Evolutionary conservation across 768 basidiomycete species (phyloP).

Genomic region (Boletus rufocinnamomeus): DNA sequence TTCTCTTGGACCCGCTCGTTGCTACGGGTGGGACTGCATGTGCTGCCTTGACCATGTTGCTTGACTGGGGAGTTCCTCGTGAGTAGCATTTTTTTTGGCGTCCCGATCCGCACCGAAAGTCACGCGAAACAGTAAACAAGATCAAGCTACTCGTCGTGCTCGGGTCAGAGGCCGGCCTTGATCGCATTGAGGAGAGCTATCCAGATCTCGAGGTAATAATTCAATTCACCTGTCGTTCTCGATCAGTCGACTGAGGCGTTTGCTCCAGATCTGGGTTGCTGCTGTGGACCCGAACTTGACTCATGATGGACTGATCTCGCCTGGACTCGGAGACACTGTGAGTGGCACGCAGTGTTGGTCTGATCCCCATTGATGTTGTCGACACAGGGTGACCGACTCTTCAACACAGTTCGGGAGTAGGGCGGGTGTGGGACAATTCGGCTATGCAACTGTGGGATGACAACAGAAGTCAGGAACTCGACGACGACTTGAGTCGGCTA

Average conservation of each 20-base stretch:
- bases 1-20: slow-evolving; percentile 87
- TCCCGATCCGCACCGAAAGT: not conserved
- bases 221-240: not conserved
- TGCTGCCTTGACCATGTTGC: slow-evolving; percentile 84
- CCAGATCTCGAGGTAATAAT: slow-evolving; percentile 76
- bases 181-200: slow-evolving; percentile 60
- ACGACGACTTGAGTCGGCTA: not conserved
- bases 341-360: slow-evolving; percentile 30
- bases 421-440: too few species aligned
- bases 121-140: slow-evolving; percentile 48
- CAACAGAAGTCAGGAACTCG: not conserved
- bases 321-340: slow-evolving; percentile 90
- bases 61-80: slow-evolving; percentile 82
- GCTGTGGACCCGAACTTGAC: slow-evolving; percentile 78
- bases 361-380: slow-evolving; percentile 1
- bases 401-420: slow-evolving; percentile 63
- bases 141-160: slow-evolving; percentile 85
- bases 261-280: slow-evolving; percentile 77
- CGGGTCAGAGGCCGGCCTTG: slow-evolving; percentile 73
- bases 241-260: not conserved
- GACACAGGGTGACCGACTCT: slow-evolving; percentile 78
- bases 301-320: slow-evolving; percentile 74
- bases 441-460: not conserved
- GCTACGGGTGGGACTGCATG: slow-evolving; percentile 93
- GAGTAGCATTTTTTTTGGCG: slow-evolving; percentile 20